Evolutionary conservation across 2,329 filamentous ascomycete species (phyloP).

Genomic region (Chrysoporthe puriensis): DNA sequence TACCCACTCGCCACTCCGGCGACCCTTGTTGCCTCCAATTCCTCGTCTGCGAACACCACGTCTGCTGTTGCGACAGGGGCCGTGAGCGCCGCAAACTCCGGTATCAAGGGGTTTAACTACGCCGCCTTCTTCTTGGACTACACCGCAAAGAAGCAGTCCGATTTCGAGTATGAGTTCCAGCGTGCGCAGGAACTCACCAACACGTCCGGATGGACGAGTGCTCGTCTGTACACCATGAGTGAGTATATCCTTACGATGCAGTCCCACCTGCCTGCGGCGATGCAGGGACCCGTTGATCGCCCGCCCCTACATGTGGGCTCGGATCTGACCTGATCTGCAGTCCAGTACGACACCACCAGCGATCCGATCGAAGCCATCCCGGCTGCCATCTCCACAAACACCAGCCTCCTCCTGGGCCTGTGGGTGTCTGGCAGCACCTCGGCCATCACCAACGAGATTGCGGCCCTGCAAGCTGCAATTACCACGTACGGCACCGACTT

Average conservation of each 20-base stretch:
- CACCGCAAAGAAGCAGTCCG: slow-evolving; percentile 60
- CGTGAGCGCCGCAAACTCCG: slow-evolving; percentile 34
- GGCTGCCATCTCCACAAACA: slow-evolving; percentile 65
- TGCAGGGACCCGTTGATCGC: not conserved
- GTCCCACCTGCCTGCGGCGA: not conserved
- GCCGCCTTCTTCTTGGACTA: slow-evolving; percentile 65
- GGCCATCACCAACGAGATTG: slow-evolving; percentile 63
- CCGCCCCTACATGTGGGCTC: not conserved
- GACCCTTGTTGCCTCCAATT: slow-evolving; percentile 24
- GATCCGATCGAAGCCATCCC: slow-evolving; percentile 83
- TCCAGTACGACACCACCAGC: slow-evolving; percentile 66
- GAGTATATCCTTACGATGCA: slow-evolving; percentile 21
- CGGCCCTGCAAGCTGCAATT: slow-evolving; percentile 61
- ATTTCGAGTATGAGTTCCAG: slow-evolving; percentile 74
- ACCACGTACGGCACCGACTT: slow-evolving; percentile 52
- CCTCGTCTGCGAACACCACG: not conserved
- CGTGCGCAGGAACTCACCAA: slow-evolving; percentile 66
- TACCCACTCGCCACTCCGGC: slow-evolving; percentile 8
- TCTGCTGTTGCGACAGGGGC: slow-evolving; percentile 8
- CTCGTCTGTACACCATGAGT: slow-evolving; percentile 73
- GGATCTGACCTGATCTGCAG: slow-evolving; percentile 28
- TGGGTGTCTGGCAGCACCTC: slow-evolving; percentile 63
- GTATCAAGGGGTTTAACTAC: slow-evolving; percentile 73
- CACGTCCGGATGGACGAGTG: slow-evolving; percentile 68
- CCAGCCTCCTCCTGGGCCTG: slow-evolving; percentile 63